Evolutionary conservation across 176 grass and related monocot species (phyloP).

Genomic region (Ampelocalamus luodianensis): DNA sequence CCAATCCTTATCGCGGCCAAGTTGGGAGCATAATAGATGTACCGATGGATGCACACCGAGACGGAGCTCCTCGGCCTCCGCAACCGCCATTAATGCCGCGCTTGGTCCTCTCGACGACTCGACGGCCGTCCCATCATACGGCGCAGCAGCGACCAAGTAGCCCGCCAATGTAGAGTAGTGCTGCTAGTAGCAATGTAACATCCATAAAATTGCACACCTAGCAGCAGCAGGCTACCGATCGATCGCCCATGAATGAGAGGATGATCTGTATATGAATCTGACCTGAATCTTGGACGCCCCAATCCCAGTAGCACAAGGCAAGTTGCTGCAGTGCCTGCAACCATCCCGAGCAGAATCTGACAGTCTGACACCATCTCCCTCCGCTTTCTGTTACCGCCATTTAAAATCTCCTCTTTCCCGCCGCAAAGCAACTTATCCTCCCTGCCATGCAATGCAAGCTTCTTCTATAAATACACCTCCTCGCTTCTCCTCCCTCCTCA

Average conservation of each 20-base stretch:
- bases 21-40: not conserved
- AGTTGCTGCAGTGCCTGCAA: conserved; percentile 28
- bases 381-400: conserved; percentile 54
- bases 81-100: conserved; percentile 47
- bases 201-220: conserved; percentile 57
- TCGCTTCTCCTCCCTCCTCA: conserved; percentile 37
- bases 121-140: conserved; percentile 8
- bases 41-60: not conserved
- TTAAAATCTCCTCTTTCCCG: conserved; percentile 49
- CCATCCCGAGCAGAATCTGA: conserved; percentile 44
- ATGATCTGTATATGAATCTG: conserved; percentile 43
- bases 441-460: not conserved
- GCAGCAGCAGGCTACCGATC: not conserved
- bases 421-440: conserved; percentile 40
- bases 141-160: not conserved
- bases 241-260: not conserved
- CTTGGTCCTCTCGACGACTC: conserved; percentile 35
- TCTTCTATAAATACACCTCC: conserved; percentile 46
- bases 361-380: conserved; percentile 27
- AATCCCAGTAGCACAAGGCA: conserved; percentile 22
- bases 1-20: not conserved
- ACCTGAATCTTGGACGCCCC: conserved; percentile 46
- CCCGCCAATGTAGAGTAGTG: not conserved
- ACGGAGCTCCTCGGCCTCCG: conserved; percentile 42
- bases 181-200: conserved; percentile 1